Conservation (phyloP, 2,329 filamentous ascomycete species). For the Colletotrichum zoysiae region DNA sequence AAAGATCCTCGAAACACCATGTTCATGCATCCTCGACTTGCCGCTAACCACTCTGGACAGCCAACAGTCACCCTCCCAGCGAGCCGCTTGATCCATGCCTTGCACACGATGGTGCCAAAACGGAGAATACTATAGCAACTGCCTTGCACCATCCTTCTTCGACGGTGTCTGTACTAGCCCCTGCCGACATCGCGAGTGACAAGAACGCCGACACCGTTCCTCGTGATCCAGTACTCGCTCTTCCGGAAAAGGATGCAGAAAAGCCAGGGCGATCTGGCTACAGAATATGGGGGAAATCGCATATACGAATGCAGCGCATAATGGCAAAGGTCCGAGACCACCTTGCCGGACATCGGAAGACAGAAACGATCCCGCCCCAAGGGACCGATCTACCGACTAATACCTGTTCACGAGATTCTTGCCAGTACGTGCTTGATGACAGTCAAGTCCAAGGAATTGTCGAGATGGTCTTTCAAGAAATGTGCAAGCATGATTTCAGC, state of each 20-base stretch:
- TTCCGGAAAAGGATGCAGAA: background rate
- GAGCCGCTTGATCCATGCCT: no score
- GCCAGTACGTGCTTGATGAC: constrained; percentile 28
- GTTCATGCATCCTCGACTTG: accelerated
- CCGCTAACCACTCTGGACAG: background rate
- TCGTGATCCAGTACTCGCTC: background rate
- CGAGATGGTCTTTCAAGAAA: constrained; percentile 26
- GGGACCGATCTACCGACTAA: background rate
- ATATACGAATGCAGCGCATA: constrained; percentile 7
- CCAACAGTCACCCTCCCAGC: no score
- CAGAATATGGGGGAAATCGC: background rate
- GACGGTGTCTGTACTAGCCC: background rate
- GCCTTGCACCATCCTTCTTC: background rate
- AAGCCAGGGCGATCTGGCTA: background rate
- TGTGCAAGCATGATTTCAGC: constrained; percentile 6
- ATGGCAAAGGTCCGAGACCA: constrained; percentile 24
- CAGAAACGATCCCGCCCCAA: background rate
- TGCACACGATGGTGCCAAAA: no score
- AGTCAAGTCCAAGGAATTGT: constrained; percentile 28
- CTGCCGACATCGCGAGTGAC: background rate
- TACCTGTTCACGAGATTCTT: background rate
- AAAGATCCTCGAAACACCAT: background rate
- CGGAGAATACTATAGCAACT: background rate
- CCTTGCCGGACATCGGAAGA: background rate
- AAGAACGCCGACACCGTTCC: background rate